Base-by-base conservation (phyloP, 768 basidiomycete genomes). In the Collybia sordida region DNA sequence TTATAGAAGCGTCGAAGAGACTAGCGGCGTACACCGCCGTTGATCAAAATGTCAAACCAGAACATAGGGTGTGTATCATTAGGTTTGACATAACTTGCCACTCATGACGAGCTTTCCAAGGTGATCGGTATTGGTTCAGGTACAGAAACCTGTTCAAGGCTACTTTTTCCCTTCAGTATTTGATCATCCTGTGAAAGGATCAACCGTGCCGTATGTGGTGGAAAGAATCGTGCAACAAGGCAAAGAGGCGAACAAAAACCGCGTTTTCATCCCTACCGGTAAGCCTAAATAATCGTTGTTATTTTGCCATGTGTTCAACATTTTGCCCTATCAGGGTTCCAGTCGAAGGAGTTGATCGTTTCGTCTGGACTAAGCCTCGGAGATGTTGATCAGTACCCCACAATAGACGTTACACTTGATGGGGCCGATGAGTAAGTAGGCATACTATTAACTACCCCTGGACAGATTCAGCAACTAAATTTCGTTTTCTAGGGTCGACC, bases 121-220 rank as follows among this genome's bases (percentile, higher is more conserved):
- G 74, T 92, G 43, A 89, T 94, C 52, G 92, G 92, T 8, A 89
- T 93, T 59, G 92, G 92, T 27, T 93, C 92, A 53, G 88, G 90
- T 89, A 61, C 45, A 66, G 47, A 22, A 22, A 17, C 41, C 24
- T 25, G 49, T 39, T 19, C 17, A 25, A 27, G 28, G 24, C 17
- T 23, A 45, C 23, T n/a, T 22, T 44, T 23, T 31, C 11, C 22
- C 1, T 43, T 50, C 34, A 40, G 50, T 28, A 45, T 25, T 45
- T 53, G 47, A 61, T 42, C 43, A 34, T 42, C 2, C 12, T n/a
- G 28, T 18, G 41, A 2, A 52, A 85, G 92, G 93, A 35, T 93
- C 93, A 6, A 98, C 94, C 1, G 94, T 98, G 0, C 93, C 93
- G 3, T 99, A 96, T 62, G 94, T 98, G 45, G 94, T 99, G 19